Evolutionary conservation across 257 asterid genomes (phyloP), one percentile per base, ranked within the genome.

Genomic region (Solanum infundibuliforme): DNA sequence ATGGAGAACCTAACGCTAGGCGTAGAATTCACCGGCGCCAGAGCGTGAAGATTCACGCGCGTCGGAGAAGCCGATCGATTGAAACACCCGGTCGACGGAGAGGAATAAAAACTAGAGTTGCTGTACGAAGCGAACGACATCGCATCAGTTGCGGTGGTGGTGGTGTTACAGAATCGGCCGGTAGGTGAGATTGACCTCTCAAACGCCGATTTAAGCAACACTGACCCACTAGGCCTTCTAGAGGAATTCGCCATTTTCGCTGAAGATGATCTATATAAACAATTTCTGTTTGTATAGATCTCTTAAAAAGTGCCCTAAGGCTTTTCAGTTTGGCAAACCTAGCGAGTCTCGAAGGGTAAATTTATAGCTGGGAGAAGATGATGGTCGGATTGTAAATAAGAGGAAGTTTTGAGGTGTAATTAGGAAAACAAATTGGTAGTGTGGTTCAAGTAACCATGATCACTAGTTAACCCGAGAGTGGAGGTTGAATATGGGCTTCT

Each of bases 301-400:
- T 89, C 31, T 84, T 87, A 20, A 2, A 74, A 88, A 91, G 95
- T 91, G 93, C 93, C 94, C 93, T 69, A 86, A 90, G 98, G 94
- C 94, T 92, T 88, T 90, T 92, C 94, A 94, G 92, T 94, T 95
- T 86, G 94, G 98, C 98, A 95, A 96, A 96, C 98, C 18, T 87
- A 89, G 91, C 93, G 89, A 92, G 90, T 94, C 92, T 89, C 88
- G 73, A 91, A 93, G 91, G 86, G 90, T 68, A 29, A 27, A 86
- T 95, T 93, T 96, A 96, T 95, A 95, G 95, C 68, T 34, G 69
- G 88, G 52, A 27, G 79, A 38, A 9, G 85, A 29, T 83, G 83
- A 31, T 89, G 95, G 93, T 88, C 29, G 12, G 14, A 65, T 35
- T 34, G 94, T 89, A 87, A 90, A 87, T 76, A 55, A 31, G 86